Base-by-base conservation (phyloP, 2,329 filamentous ascomycete genomes). In the Colletotrichum godetiae region DNA sequence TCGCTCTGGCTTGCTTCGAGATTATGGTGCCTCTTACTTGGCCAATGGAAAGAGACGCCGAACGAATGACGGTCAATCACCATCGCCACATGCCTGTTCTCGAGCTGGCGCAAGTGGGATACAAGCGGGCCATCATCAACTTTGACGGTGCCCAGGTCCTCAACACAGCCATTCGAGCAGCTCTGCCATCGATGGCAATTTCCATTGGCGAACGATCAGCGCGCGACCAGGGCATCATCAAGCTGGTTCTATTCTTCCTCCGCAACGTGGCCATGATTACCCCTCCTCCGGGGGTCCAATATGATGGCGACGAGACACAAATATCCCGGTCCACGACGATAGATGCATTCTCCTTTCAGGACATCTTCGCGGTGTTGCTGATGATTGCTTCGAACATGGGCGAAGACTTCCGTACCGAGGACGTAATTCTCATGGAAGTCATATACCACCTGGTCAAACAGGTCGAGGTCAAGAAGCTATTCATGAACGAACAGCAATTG, bases 391-490 rank as follows among this genome's bases (percentile, higher is more conserved):
- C 95, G 2, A 97, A 96, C 75, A 96, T 98, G 86, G 94, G 94
- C 42, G 95, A 98, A 53, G 96, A 98, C 78, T 99, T 98, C 81
- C 92, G 93, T 74, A 91, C 92, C 19, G 95, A 98, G 77, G 96
- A 98, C 79, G 92, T 96, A 2, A 89, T 95, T n/a, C 83, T 98
- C 27, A 90, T 99, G 84, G 97, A 99, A 80, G 94, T 96, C 52
- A 84, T 99, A 33, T 99, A 98, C 82, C 95, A 98, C 78, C 82
- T 99, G 1, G 89, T 98, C 71, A 98, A 98, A 81, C 94, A 95
- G 24, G 92, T 98, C 15, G 92, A 98, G 80, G 88, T 93, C 2
- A 90, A 93, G 73, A 94, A 95, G 80, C 85, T 99, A 2, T 98
- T 98, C 81, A 92, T 97, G 89, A 90, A 93, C 75, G 92, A 97